Base-by-base conservation (phyloP, 2,329 filamentous ascomycete species). In the Fusarium begoniae region DNA sequence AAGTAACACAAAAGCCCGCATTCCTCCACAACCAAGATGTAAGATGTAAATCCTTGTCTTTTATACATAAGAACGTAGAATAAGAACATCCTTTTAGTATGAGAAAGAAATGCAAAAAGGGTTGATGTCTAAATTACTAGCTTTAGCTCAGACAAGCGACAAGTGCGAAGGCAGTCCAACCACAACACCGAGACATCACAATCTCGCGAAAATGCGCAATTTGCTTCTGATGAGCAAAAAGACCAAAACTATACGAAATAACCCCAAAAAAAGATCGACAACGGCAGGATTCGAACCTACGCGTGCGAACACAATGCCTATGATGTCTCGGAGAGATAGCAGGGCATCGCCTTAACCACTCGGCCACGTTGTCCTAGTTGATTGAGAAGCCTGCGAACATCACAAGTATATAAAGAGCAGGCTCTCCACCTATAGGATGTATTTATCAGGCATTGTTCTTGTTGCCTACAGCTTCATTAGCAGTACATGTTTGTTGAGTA, bases 311-410 rank as follows among this genome's bases (percentile, higher is more conserved):
- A 70, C 67, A 70, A 70, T 70, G 67, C 67, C 67, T 70, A 45
- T 70, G 47, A 70, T 70, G 55, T 54, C 67, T 59, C 18, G 12
- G 14, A 44, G 67, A 70, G 62, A 70, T 70, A 70, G 67, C 67
- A 70, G 67, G 67, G 67, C 67, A 70, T 70, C 67, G 67, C 67
- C 67, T 70, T 70, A 70, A 70, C 67, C 67, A 70, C 67, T 70
- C 67, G 67, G 67, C 67, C 67, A 70, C 66, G 66, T 70, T 70
- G 67, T 70, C 67, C 38, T 22, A 8, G 4, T n/a, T 50, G 2
- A 5, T 28, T 58, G 3, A 18, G 8, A 17, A 3, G 1, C 2
- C 1, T 3, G 2, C 0, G 2, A 17, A 28, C 5, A 17, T 2
- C 4, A 3, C 13, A 4, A 6, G 10, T 51, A 38, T 30, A 59